Evolutionary conservation across 371 early-diverging fungal species (phyloP).

Genomic region (Mortierella sp.): DNA sequence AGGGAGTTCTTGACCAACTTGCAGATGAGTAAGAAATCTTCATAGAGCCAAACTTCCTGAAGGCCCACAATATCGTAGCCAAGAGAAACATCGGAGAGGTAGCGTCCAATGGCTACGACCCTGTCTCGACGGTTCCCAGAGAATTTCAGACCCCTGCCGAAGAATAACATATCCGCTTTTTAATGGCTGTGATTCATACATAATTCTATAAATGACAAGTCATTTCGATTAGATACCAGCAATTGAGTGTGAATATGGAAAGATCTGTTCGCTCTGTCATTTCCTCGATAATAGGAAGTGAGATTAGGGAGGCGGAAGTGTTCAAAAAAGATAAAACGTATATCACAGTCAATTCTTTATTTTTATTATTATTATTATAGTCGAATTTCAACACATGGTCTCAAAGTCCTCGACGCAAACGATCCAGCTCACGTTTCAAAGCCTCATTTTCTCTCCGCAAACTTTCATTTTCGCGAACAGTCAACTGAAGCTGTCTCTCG

Average conservation of each 20-base stretch:
- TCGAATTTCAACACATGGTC: background rate
- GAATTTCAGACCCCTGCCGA: background rate
- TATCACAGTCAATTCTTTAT: background rate
- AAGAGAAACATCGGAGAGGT: slow-evolving; percentile 45
- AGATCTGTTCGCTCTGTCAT: slow-evolving; percentile 17
- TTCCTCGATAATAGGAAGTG: background rate
- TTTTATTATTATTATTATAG: background rate
- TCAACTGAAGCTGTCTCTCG: slow-evolving; percentile 60
- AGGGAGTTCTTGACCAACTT: slow-evolving; percentile 41
- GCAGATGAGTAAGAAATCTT: slow-evolving; percentile 65
- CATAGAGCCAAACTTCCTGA: slow-evolving; percentile 72
- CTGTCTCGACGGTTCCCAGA: slow-evolving; percentile 64
- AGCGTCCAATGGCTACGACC: slow-evolving; percentile 66
- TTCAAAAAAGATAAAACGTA: too few relatives aligned
- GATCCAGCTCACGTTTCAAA: slow-evolving; percentile 64
- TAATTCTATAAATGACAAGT: too few relatives aligned
- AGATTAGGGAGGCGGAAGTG: background rate
- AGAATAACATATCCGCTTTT: background rate
- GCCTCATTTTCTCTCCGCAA: slow-evolving; percentile 68
- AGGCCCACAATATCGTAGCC: slow-evolving; percentile 70
- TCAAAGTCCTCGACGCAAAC: slow-evolving; percentile 44
- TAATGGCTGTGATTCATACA: too few relatives aligned
- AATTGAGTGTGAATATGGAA: slow-evolving; percentile 68
- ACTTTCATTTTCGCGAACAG: slow-evolving; percentile 64
- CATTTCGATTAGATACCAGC: slow-evolving; percentile 59